phyloP scores from a whole-genome alignment of 2,329 filamentous ascomycete species.

The Tolypocladium ophioglossoides region DNA sequence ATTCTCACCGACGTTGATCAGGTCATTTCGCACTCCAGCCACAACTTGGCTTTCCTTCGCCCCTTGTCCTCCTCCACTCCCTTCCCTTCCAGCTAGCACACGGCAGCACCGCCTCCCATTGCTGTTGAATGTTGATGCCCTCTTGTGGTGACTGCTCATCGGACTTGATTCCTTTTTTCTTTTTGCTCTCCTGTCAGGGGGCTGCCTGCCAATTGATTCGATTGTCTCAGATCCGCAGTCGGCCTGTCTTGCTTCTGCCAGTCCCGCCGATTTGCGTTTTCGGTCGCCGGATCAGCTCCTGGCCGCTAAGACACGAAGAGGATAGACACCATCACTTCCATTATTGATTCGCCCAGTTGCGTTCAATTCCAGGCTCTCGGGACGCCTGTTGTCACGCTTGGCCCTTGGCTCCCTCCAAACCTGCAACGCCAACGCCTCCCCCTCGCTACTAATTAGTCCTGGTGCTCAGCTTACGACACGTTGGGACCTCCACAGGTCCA shows the following conservation, averaged over 20 bases:
- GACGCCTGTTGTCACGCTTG: slow-evolving; percentile 1
- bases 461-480: background rate
- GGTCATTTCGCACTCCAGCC: background rate
- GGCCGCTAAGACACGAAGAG: slow-evolving; percentile 4
- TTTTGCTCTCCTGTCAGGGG: background rate
- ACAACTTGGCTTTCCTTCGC: background rate
- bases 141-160: background rate
- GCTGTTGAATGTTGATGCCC: background rate
- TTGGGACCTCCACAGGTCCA: background rate
- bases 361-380: slow-evolving; percentile 4
- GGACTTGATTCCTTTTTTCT: background rate
- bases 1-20: background rate
- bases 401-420: background rate
- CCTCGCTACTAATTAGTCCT: background rate
- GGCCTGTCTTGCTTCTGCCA: background rate
- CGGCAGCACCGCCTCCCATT: background rate
- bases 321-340: background rate
- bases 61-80: background rate
- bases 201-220: slow-evolving; percentile 1
- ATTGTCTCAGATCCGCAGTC: slow-evolving; percentile 7
- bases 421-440: background rate
- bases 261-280: slow-evolving; percentile 3
- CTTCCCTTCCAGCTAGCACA: background rate
- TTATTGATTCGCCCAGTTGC: background rate
- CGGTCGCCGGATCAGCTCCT: background rate